A percentile compares a stretch with the other conserved stretches of the same genome.
Conservation (phyloP, 2,329 filamentous ascomycete genomes). For the Chrysosporium queenslandicum region DNA sequence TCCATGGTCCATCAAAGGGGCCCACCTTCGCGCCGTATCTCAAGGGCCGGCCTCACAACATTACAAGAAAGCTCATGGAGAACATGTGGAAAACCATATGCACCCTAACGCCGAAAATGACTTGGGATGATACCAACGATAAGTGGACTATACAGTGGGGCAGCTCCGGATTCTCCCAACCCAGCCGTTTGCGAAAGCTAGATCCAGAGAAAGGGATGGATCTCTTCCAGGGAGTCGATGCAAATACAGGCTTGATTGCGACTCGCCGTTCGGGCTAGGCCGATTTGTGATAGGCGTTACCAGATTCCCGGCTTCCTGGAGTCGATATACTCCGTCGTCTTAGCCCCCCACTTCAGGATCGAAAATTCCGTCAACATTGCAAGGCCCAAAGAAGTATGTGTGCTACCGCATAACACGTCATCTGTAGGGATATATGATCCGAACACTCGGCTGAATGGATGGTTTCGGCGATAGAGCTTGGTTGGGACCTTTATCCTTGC, state of each 20-base stretch:
- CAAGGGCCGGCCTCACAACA: conserved; percentile 32
- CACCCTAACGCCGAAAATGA: conserved; percentile 25
- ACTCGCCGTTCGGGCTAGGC: not conserved
- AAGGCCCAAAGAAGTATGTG: no score
- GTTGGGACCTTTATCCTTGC: not conserved
- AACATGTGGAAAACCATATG: conserved; percentile 32
- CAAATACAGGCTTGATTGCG: conserved; percentile 7
- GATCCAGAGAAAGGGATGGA: conserved; percentile 10
- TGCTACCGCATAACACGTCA: no score
- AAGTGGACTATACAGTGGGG: conserved; percentile 28
- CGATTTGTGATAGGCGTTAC: not conserved
- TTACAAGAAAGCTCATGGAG: conserved; percentile 33
- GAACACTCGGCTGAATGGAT: no score
- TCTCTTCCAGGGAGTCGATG: conserved; percentile 17
- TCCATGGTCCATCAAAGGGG: conserved; percentile 30
- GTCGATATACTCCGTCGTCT: no score
- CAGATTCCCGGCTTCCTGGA: no score
- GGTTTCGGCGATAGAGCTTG: no score
- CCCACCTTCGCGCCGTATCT: conserved; percentile 27
- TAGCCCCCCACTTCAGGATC: no score
- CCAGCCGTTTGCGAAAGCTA: conserved; percentile 11
- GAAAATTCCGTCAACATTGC: no score
- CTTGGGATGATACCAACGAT: conserved; percentile 18
- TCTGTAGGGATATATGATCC: no score
- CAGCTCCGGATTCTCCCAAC: not conserved